phyloP scores from a whole-genome alignment of 495 filamentous ascomycete species.

The Margaritispora aquatica region DNA sequence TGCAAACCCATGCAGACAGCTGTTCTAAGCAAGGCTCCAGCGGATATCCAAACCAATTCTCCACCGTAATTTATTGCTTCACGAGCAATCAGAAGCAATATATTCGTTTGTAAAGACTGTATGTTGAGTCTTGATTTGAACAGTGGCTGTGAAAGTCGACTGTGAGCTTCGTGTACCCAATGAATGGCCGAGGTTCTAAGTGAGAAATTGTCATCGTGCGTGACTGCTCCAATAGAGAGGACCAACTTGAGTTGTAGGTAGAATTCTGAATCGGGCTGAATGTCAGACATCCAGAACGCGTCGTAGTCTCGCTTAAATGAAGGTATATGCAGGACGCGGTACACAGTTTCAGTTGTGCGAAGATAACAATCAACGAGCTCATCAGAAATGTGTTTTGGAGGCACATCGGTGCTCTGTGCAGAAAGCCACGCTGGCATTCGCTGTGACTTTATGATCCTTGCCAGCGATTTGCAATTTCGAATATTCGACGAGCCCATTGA shows the following conservation, averaged over 20 bases:
- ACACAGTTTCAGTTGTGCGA: slow-evolving; percentile 36
- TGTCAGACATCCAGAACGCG: slow-evolving; percentile 30
- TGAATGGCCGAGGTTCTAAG: slow-evolving; percentile 6
- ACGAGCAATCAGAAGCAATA: slow-evolving; percentile 52
- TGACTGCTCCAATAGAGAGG: slow-evolving; percentile 42
- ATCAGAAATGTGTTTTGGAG: slow-evolving; percentile 40
- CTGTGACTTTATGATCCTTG: slow-evolving; percentile 38
- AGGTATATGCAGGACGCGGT: slow-evolving; percentile 52
- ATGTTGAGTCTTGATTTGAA: slow-evolving; percentile 49
- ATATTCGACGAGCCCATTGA: slow-evolving; percentile 28
- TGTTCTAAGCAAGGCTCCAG: slow-evolving; percentile 48
- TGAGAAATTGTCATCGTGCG: slow-evolving; percentile 30
- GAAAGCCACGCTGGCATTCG: slow-evolving; percentile 38
- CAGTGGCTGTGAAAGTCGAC: slow-evolving; percentile 46
- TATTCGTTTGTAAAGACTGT: slow-evolving; percentile 45
- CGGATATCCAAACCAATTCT: slow-evolving; percentile 52
- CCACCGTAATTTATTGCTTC: slow-evolving; percentile 49
- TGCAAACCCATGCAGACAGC: slow-evolving; percentile 58
- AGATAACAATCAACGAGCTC: slow-evolving; percentile 39
- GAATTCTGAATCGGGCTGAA: slow-evolving; percentile 27
- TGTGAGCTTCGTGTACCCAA: slow-evolving; percentile 50
- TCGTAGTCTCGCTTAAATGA: slow-evolving; percentile 47
- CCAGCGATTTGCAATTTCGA: slow-evolving; percentile 38
- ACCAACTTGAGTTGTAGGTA: slow-evolving; percentile 47
- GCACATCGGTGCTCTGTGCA: slow-evolving; percentile 31